Percentiles rank a stretch among this genome's conserved stretches.
These are phyloP conservation scores for Zalaria sp. DNA, from an alignment of 2,329 filamentous ascomycete species.

Conservation along the genomic window DNA sequence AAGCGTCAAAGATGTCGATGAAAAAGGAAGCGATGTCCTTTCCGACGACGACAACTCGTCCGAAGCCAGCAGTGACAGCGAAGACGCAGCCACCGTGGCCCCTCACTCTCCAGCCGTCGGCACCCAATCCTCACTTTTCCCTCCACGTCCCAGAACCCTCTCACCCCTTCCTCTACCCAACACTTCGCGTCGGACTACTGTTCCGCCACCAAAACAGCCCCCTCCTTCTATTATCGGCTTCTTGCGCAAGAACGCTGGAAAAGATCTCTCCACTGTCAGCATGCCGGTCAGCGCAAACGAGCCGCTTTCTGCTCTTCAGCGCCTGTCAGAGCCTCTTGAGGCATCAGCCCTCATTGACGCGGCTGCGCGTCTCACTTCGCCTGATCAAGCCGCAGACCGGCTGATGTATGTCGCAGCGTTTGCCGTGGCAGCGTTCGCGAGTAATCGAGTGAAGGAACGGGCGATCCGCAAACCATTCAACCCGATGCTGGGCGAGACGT, in stretches of 20 bases:
- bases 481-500: conserved; percentile 90
- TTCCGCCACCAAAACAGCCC: conserved; percentile 59
- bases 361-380: conserved; percentile 38
- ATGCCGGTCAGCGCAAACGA: conserved; percentile 98
- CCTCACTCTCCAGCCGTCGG: conserved; percentile 11
- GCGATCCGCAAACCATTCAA: conserved; percentile 95
- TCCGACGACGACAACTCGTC: conserved; percentile 38
- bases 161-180: conserved; percentile 58
- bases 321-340: conserved; percentile 79
- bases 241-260: conserved; percentile 92
- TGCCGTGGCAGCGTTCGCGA: conserved; percentile 75
- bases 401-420: conserved; percentile 81
- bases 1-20: conserved; percentile 41
- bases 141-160: conserved; percentile 60
- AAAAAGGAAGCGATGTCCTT: conserved; percentile 20
- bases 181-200: conserved; percentile 53
- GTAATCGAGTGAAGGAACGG: conserved; percentile 71
- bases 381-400: conserved; percentile 51
- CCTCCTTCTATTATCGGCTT: conserved; percentile 91
- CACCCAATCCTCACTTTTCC: conserved; percentile 42
- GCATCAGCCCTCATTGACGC: conserved; percentile 75
- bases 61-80: conserved; percentile 48
- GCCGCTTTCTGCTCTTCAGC: conserved; percentile 74
- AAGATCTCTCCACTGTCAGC: conserved; percentile 88
- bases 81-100: conserved; percentile 21